Base-by-base conservation (phyloP, 2,329 filamentous ascomycete species). In the Diaporthe sp. region DNA sequence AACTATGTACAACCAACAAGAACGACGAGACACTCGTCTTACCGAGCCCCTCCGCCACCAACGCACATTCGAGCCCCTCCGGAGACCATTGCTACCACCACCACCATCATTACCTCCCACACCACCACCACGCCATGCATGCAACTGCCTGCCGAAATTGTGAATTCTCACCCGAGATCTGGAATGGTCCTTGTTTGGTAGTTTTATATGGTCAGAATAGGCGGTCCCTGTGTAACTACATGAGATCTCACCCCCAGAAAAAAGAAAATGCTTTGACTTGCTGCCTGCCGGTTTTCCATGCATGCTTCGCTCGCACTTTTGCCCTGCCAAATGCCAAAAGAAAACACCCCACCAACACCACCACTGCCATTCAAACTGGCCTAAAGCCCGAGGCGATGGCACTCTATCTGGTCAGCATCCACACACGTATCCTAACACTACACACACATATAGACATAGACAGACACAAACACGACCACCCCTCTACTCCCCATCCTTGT, bases 401-500 rank as follows among this genome's bases (percentile, higher is more conserved):
- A 71, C 56, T 55, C 56, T 71, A 55, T 22, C 42, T 10, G 17
- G 25, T 50, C 56, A 55, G n/a, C 44, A 17, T 32, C 44, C 32
- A 15, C 37, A 32, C n/a, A 25, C n/a, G 25, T 17, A 30, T 22
- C 13, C 27, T 12, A 15, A 22, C 25, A 63, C n/a, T 42, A 30
- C n/a, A 42, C 58, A 25, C 15, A 39, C 35, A 61, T 32, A 44
- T 13, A 44, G n/a, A 63, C 58, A 61, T 3, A 25, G 10, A 39
- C n/a, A 25, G 12, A 51, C 7, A 51, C 47, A 15, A n/a, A 12
- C 39, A 42, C n/a, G 4, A 30, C 10, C 30, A 30, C 27, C 42
- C 51, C 71, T 75, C 70, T n/a, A 68, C 72, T 74, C 80, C 84
- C 65, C 59, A n/a, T 88, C 86, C 27, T 87, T 81, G 79, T 88